Base-by-base conservation (phyloP, 192 early-diverging fungal genomes). In the Gorgonomyces haynaldii region DNA sequence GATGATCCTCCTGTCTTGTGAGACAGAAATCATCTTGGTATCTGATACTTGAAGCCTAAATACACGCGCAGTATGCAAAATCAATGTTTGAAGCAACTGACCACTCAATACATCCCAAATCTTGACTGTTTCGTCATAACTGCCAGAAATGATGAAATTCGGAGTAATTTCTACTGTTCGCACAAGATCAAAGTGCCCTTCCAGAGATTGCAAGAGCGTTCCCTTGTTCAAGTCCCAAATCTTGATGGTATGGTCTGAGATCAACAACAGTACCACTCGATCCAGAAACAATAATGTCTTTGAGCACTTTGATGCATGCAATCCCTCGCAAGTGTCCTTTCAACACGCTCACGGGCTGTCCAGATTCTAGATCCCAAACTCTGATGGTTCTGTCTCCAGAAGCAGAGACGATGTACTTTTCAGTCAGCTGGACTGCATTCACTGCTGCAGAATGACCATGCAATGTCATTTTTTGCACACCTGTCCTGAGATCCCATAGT, bases 391-490 rank as follows among this genome's bases (percentile, higher is more conserved):
- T 24, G 34, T 56, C 26, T 15, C 29, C 31, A 22, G 23, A 35
- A 6, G 46, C 46, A 28, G 85, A 89, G 2, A 81, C 90, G 9
- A 95, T 68, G 17, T 66, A 70, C 29, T 67, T 53, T 23, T 71
- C 78, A 22, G 74, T 43, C 22, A 91, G 54, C 54, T 93, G 83
- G 5, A 98, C 71, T 12, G 91, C 88, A 57, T 98, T 96, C 16
- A 98, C 95, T 0, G 92, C 88, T n/a, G 89, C 90, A 8, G 74
- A 71, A 53, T 96, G 95, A 15, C 89, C 90, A 13, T 62, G 40
- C 45, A 96, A 52, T 0, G 73, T 84, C 13, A 74, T 68, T 37
- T 84, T 34, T 9, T 79, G 66, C 34, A 60, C 53, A 3, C 81
- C 85, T 0, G 69, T 68, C 9, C 42, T 37, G 4, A 79, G 15